Evolutionary conservation across 352 stramenopile species (phyloP).

Genomic region (Pythium aristosporum): DNA sequence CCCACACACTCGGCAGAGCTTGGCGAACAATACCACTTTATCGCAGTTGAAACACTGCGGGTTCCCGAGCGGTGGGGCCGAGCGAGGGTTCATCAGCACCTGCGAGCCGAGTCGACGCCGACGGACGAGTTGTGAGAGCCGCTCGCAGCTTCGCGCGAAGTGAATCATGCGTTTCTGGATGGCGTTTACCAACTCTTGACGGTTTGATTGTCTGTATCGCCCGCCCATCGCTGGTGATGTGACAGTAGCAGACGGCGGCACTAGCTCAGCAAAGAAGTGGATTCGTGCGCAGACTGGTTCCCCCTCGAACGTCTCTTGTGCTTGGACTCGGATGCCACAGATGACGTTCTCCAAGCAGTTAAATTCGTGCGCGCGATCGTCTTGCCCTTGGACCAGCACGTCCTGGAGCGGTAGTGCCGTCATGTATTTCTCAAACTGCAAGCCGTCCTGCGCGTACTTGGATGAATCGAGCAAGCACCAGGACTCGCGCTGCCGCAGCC

Average conservation of each 20-base stretch:
- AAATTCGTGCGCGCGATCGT: not conserved
- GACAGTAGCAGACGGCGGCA: no score
- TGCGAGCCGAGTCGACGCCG: slow-evolving; percentile 55
- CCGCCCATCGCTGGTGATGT: no score
- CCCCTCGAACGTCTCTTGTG: not conserved
- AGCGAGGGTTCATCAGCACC: slow-evolving; percentile 34
- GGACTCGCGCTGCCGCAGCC: slow-evolving; percentile 8
- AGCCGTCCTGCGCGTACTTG: not conserved
- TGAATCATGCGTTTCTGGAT: slow-evolving; percentile 10
- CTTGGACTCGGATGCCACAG: not conserved
- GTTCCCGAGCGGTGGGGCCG: slow-evolving; percentile 44
- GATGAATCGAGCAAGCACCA: slow-evolving; percentile 24
- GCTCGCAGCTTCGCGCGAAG: slow-evolving; percentile 6
- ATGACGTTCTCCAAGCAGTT: slow-evolving; percentile 11
- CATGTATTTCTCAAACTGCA: slow-evolving; percentile 19
- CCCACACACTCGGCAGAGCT: slow-evolving; percentile 32
- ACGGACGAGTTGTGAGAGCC: slow-evolving; percentile 43
- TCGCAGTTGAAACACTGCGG: slow-evolving; percentile 53
- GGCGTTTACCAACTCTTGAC: not conserved
- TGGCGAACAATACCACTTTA: slow-evolving; percentile 38
- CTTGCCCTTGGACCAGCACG: not conserved
- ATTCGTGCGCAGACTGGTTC: slow-evolving; percentile 1
- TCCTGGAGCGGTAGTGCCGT: slow-evolving; percentile 15
- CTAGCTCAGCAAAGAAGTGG: slow-evolving; percentile 23
- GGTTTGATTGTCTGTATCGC: not conserved